A percentile compares a stretch with the other conserved stretches of the same genome.
These are phyloP conservation scores for Colletotrichum coccodes DNA, from an alignment of 2,329 filamentous ascomycete genomes.

Conservation along the genomic window DNA sequence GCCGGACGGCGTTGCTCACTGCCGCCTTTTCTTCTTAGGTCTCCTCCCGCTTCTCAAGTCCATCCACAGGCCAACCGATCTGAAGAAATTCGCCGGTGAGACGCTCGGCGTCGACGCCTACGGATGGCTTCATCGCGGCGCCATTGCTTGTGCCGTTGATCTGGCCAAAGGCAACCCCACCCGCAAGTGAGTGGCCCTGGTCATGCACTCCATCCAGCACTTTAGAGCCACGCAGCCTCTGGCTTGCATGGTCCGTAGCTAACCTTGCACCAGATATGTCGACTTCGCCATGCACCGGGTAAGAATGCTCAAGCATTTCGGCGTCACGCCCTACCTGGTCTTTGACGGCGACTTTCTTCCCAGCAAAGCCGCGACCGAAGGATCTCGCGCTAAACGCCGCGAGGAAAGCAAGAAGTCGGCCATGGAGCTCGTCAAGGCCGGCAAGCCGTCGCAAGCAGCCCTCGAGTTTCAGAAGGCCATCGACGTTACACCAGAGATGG, in stretches of 20 bases:
- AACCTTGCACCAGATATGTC: conserved; percentile 72
- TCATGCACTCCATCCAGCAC: neutral
- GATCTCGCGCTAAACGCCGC: conserved; percentile 77
- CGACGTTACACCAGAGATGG: conserved; percentile 97
- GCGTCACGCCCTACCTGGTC: conserved; percentile 91
- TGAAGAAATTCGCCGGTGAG: conserved; percentile 88
- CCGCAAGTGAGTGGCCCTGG: conserved; percentile 71
- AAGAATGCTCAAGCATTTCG: conserved; percentile 93
- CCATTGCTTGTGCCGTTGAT: conserved; percentile 89
- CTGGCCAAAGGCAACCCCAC: conserved; percentile 90
- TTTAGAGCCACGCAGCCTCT: neutral
- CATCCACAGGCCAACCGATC: conserved; percentile 87
- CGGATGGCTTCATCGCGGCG: conserved; percentile 96
- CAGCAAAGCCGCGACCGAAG: conserved; percentile 90
- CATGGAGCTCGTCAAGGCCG: conserved; percentile 82
- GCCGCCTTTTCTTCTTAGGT: conserved; percentile 63
- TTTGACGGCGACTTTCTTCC: conserved; percentile 97
- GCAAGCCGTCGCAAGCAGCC: conserved; percentile 83
- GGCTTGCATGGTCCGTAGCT: conserved; percentile 7
- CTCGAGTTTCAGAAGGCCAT: conserved; percentile 93
- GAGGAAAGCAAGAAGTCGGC: conserved; percentile 81
- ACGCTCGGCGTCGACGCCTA: conserved; percentile 96
- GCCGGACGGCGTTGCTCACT: conserved; percentile 15
- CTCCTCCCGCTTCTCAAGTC: conserved; percentile 93
- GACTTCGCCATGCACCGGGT: conserved; percentile 92